Percentiles rank a stretch among this genome's conserved stretches.
Conservation (phyloP, 345 rosid genomes). For the Rhizophora mangle region DNA sequence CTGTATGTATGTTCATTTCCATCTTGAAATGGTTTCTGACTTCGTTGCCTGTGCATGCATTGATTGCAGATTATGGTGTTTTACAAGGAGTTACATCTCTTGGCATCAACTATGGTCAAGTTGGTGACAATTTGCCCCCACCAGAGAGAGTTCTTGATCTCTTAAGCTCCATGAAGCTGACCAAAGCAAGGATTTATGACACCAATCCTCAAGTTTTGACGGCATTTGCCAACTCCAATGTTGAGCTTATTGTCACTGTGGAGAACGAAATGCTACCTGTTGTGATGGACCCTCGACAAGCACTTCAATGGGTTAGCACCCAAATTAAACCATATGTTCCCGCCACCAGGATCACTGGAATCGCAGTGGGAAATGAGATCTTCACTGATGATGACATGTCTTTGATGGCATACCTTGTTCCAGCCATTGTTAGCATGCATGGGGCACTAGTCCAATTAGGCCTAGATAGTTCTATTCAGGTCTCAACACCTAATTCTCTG, state of each 20-base stretch:
- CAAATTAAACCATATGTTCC: slow-evolving; percentile 70
- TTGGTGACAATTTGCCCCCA: slow-evolving; percentile 60
- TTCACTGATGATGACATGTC: slow-evolving; percentile 51
- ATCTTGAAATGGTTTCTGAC: neutral
- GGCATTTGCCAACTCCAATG: slow-evolving; percentile 57
- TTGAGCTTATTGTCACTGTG: slow-evolving; percentile 67
- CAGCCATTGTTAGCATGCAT: slow-evolving; percentile 65
- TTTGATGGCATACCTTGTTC: slow-evolving; percentile 53
- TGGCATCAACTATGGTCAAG: slow-evolving; percentile 89
- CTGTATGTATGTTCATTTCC: neutral
- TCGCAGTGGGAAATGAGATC: slow-evolving; percentile 74
- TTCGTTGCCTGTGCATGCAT: neutral
- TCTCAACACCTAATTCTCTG: slow-evolving; percentile 62
- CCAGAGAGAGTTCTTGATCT: slow-evolving; percentile 62
- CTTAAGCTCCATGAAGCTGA: slow-evolving; percentile 50
- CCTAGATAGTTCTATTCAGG: slow-evolving; percentile 57
- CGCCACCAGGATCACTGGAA: slow-evolving; percentile 61
- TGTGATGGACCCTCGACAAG: slow-evolving; percentile 65
- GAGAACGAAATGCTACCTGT: slow-evolving; percentile 61
- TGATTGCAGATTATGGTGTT: slow-evolving; percentile 38
- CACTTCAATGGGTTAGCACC: slow-evolving; percentile 71
- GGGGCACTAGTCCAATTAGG: slow-evolving; percentile 62
- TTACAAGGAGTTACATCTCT: slow-evolving; percentile 48
- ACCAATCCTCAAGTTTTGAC: slow-evolving; percentile 66
- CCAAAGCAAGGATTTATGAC: slow-evolving; percentile 72